A percentile compares a stretch with the other conserved stretches of the same genome.
Conservation (phyloP, 78 protist species). For the Tieghemostelium lacteum region DNA sequence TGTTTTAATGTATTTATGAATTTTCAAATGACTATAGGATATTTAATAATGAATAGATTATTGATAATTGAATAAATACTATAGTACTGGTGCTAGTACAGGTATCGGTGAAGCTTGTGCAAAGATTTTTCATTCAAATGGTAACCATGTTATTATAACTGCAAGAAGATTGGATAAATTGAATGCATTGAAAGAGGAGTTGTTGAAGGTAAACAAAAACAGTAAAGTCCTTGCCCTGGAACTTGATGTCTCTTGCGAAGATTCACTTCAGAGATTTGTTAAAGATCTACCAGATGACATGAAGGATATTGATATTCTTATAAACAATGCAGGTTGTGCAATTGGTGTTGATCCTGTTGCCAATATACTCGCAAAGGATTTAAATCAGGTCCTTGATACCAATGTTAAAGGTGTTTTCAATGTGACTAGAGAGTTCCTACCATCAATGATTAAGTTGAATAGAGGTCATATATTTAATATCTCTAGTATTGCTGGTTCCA, state of each 20-base stretch:
- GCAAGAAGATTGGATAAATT: slow-evolving; percentile 82
- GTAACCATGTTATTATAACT: slow-evolving; percentile 66
- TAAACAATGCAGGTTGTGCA: slow-evolving; percentile 86
- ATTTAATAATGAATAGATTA: not conserved
- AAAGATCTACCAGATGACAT: slow-evolving; percentile 48
- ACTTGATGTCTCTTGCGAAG: slow-evolving; percentile 64
- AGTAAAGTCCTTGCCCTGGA: slow-evolving; percentile 19
- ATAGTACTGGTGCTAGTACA: slow-evolving; percentile 84
- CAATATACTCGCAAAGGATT: not conserved
- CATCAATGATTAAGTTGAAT: slow-evolving; percentile 57
- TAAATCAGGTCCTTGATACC: slow-evolving; percentile 56
- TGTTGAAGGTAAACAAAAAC: not conserved
- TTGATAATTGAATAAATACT: not conserved
- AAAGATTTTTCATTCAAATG: slow-evolving; percentile 62
- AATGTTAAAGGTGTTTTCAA: slow-evolving; percentile 81
- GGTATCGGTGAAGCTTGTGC: slow-evolving; percentile 87
- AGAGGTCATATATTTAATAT: slow-evolving; percentile 84
- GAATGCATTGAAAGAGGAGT: slow-evolving; percentile 20
- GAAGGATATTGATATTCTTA: slow-evolving; percentile 46
- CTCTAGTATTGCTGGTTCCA: slow-evolving; percentile 80
- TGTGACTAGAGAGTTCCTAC: slow-evolving; percentile 46
- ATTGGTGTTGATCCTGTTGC: slow-evolving; percentile 56
- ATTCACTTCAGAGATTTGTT: slow-evolving; percentile 40
- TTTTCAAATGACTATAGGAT: not conserved
- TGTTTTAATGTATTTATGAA: slow-evolving; percentile 48